Percentiles rank a stretch among this genome's conserved stretches.
Conservation (phyloP, 441 rosid genomes). For the Erysimum pusillum region DNA sequence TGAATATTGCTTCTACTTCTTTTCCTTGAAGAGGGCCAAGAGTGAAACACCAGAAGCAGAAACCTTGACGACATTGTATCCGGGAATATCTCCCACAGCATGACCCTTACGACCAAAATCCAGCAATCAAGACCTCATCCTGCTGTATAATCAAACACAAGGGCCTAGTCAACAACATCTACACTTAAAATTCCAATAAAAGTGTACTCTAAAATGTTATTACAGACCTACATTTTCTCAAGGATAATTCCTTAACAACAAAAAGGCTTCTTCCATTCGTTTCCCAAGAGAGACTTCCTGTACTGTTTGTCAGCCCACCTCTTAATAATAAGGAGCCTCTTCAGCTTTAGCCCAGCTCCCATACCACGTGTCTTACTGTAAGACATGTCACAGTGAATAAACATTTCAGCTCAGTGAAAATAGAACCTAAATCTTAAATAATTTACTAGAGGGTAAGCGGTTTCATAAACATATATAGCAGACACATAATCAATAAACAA, state of each 20-base stretch:
- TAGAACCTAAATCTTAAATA: not conserved
- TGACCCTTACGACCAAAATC: slow-evolving; percentile 72
- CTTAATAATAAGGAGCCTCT: slow-evolving; percentile 52
- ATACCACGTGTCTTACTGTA: slow-evolving; percentile 66
- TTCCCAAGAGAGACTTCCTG: slow-evolving; percentile 62
- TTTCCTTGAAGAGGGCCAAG: slow-evolving; percentile 72
- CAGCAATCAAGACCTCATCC: slow-evolving; percentile 69
- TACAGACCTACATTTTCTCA: slow-evolving; percentile 55
- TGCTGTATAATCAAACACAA: slow-evolving; percentile 43
- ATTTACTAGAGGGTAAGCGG: not conserved
- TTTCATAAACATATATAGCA: not conserved
- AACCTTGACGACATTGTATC: slow-evolving; percentile 77
- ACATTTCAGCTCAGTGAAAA: not conserved
- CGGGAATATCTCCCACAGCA: slow-evolving; percentile 47
- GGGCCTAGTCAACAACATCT: not conserved
- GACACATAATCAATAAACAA: not conserved
- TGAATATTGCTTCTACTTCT: slow-evolving; percentile 63
- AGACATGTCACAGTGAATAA: not conserved
- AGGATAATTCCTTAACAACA: slow-evolving; percentile 63
- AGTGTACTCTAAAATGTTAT: not conserved
- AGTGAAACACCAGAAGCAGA: slow-evolving; percentile 77
- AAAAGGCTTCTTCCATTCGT: slow-evolving; percentile 69
- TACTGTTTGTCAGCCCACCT: slow-evolving; percentile 68
- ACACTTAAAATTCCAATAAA: not conserved
- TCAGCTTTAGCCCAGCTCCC: slow-evolving; percentile 71